Percentiles rank a stretch among this genome's conserved stretches.
phyloP scores from a whole-genome alignment of 1,284 basidiomycete species.

The Vanrija sp. region DNA sequence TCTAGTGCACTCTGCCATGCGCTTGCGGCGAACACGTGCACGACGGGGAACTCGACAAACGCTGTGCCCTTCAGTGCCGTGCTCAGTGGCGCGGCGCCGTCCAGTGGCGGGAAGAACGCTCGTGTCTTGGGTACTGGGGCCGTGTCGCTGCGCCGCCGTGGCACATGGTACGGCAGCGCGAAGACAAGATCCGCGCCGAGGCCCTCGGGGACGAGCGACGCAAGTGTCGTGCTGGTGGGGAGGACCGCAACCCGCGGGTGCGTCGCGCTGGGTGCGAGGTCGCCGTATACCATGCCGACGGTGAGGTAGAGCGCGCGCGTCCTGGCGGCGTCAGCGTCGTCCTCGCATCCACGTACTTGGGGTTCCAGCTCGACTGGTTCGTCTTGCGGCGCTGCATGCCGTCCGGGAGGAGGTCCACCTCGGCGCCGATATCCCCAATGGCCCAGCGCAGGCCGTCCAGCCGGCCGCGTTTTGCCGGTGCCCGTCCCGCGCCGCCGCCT shows the following conservation, averaged over 20 bases:
- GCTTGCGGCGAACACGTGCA: slow-evolving; percentile 64
- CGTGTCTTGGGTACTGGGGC: slow-evolving; percentile 8
- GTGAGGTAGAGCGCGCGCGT: slow-evolving; percentile 61
- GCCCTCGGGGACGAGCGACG: slow-evolving; percentile 20
- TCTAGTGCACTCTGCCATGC: slow-evolving; percentile 58
- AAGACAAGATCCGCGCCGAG: slow-evolving; percentile 12
- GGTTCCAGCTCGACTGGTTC: slow-evolving; percentile 77
- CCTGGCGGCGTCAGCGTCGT: slow-evolving; percentile 1
- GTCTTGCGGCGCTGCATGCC: slow-evolving; percentile 75
- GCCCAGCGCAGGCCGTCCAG: slow-evolving; percentile 64
- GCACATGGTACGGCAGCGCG: slow-evolving; percentile 27
- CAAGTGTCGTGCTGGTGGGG: slow-evolving; percentile 18
- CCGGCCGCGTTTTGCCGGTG: slow-evolving; percentile 48
- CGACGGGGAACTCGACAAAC: slow-evolving; percentile 75
- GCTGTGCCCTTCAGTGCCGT: slow-evolving; percentile 58
- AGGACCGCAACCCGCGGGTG: slow-evolving; percentile 29
- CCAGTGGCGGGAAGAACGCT: slow-evolving; percentile 58
- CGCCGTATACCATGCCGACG: slow-evolving; percentile 61
- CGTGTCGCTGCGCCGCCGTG: slow-evolving; percentile 8
- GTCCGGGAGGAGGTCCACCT: slow-evolving; percentile 65
- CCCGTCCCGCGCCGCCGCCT: slow-evolving; percentile 40
- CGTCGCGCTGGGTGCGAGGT: slow-evolving; percentile 30
- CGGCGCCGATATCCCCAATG: slow-evolving; percentile 59
- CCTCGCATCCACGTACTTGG: slow-evolving; percentile 57
- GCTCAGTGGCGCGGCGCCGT: slow-evolving; percentile 54